Evolutionary conservation across 805 yeast genomes (phyloP).

Genomic region (Starmerella apicola): DNA sequence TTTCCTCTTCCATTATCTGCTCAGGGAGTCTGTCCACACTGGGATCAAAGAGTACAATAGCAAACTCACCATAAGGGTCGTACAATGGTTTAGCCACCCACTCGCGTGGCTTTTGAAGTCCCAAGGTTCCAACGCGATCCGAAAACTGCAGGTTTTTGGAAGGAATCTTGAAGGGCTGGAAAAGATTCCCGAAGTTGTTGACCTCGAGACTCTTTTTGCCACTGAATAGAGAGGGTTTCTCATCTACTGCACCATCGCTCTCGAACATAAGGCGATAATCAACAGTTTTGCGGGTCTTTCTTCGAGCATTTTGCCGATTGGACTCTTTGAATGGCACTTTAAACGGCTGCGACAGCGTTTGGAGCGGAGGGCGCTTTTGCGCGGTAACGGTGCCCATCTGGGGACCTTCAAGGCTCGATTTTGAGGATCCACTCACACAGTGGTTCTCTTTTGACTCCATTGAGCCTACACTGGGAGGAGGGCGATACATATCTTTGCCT

Average conservation of each 20-base stretch:
- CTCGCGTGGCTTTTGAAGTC: slow-evolving; percentile 54
- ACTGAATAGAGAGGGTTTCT: not conserved
- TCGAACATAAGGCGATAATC: slow-evolving; percentile 7
- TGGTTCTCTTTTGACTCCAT: slow-evolving; percentile 3
- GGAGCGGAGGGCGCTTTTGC: slow-evolving; percentile 5
- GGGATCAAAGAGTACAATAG: slow-evolving; percentile 90
- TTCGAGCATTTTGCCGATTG: slow-evolving; percentile 4
- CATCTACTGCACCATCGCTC: slow-evolving; percentile 5
- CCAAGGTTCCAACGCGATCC: slow-evolving; percentile 59
- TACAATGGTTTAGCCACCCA: slow-evolving; percentile 86
- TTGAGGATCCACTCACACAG: not conserved
- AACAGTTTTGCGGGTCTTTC: slow-evolving; percentile 8
- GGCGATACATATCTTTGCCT: no score
- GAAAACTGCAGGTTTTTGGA: slow-evolving; percentile 11
- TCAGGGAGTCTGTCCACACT: slow-evolving; percentile 51
- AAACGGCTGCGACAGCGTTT: slow-evolving; percentile 14
- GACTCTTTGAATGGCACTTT: slow-evolving; percentile 14
- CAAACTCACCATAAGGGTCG: slow-evolving; percentile 87
- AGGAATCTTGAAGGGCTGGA: slow-evolving; percentile 15
- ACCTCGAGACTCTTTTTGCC: not conserved
- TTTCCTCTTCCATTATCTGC: slow-evolving; percentile 11
- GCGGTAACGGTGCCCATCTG: no score
- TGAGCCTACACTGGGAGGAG: not conserved
- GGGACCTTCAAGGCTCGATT: not conserved
- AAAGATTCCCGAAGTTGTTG: slow-evolving; percentile 2